Evolutionary conservation across 352 stramenopile genomes (phyloP).

Genomic region (Phytopythium vexans): DNA sequence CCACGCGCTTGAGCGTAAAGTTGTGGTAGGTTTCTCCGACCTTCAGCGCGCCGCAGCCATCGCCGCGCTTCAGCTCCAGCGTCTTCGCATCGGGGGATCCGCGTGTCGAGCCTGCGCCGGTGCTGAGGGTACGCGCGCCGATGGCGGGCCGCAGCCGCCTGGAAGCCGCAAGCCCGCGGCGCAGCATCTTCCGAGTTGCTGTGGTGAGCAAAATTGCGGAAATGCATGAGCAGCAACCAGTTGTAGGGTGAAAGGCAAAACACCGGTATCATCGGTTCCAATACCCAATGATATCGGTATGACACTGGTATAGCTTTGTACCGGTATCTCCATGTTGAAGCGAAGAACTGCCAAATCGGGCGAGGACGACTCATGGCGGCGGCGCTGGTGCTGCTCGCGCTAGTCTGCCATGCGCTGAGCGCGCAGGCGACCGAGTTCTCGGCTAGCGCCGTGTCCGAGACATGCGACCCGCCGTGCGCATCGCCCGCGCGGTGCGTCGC

Average conservation of each 20-base stretch:
- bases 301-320: no score
- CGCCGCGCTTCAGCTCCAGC: conserved; percentile 28
- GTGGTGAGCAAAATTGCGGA: not conserved
- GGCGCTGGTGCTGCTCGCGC: not conserved
- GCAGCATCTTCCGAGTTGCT: conserved; percentile 1
- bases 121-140: not conserved
- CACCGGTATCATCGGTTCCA: no score
- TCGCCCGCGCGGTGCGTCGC: no score
- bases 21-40: conserved; percentile 74
- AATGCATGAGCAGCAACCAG: not conserved
- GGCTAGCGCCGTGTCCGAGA: not conserved
- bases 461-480: no score
- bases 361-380: not conserved
- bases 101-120: not conserved
- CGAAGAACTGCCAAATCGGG: not conserved
- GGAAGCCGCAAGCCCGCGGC: not conserved
- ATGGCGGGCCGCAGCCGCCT: not conserved
- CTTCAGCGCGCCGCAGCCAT: conserved; percentile 54
- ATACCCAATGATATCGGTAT: no score
- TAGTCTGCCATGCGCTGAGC: not conserved
- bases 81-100: not conserved
- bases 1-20: conserved; percentile 59
- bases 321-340: not conserved
- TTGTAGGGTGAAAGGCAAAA: conserved; percentile 1
- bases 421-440: not conserved